Evolutionary conservation across 1,284 basidiomycete species (phyloP).

Genomic region (Lentinula novae-zelandiae): DNA sequence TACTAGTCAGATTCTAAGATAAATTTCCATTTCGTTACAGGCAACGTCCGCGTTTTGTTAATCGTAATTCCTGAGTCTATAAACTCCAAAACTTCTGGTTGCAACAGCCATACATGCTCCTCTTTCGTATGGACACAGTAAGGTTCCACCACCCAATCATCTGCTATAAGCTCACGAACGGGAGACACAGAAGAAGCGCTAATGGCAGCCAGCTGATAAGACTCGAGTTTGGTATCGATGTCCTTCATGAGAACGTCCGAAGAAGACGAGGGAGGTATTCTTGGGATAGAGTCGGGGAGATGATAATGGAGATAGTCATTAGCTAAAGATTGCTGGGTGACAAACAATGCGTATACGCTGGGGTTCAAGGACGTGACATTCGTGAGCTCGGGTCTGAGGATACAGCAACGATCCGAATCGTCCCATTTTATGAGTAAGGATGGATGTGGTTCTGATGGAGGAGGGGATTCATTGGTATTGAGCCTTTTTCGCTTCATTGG

Average conservation of each 20-base stretch:
- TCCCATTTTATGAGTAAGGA: constrained; percentile 6
- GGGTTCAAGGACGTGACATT: neutral
- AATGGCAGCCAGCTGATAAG: neutral
- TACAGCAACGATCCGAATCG: constrained; percentile 7
- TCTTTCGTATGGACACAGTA: neutral
- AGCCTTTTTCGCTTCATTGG: constrained; percentile 6
- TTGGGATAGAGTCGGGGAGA: neutral
- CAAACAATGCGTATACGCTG: neutral
- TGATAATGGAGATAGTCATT: neutral
- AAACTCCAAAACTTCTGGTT: neutral
- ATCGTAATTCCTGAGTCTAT: constrained; percentile 1
- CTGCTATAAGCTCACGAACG: neutral
- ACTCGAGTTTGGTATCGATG: neutral
- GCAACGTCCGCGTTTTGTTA: neutral
- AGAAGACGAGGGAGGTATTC: neutral
- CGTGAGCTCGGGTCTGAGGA: neutral
- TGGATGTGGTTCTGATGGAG: neutral
- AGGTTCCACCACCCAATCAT: neutral
- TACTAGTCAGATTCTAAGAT: neutral
- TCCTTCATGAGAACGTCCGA: neutral
- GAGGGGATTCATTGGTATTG: neutral
- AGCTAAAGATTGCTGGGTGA: neutral
- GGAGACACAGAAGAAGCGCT: neutral
- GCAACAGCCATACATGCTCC: constrained; percentile 8
- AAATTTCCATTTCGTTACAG: constrained; percentile 9